Evolutionary conservation across 805 yeast species (phyloP), one percentile per base, ranked within the genome.

Genomic region (Ogataea pignaliae): DNA sequence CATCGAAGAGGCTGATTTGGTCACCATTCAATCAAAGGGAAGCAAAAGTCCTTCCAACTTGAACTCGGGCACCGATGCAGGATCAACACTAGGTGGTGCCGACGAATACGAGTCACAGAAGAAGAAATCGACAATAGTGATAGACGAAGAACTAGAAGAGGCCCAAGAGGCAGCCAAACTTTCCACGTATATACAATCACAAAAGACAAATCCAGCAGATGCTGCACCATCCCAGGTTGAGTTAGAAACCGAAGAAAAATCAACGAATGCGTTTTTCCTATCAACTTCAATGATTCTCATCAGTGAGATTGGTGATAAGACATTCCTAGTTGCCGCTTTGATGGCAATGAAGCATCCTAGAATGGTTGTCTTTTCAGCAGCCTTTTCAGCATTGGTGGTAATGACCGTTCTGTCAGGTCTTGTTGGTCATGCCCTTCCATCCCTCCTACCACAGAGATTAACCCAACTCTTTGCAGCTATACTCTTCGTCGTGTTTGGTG

Each of bases 271-370:
- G 3, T 84, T 93, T 54, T 55, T 86, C 46, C 79, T 91, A 83
- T 79, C 98, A 1, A 69, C 83, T 30, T 78, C 91, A 13, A 93
- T 93, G 99, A 93, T 93, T 59, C 69, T 87, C 29, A 86, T 89
- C n/a, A 86, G 96, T 28, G 99, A 93, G 65, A 84, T 93, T 46
- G 99, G 99, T 47, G 99, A 93, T 65, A 93, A 93, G 69, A 93
- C 99, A 0, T 93, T 93, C 61, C 75, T 93, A 52, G 88, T 93
- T 56, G 97, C 99, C 31, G 98, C 97, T 2, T 73, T 93, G 52
- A 90, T 93, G 97, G 96, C 98, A 29, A 93, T 93, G 98, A 86
- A 88, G 61, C 83, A 89, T 65, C 79, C 90, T 15, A 76, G 95
- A 56, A 56, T 76, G 58, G 73, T 88, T 38, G 98, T 93, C n/a